phyloP scores from a whole-genome alignment of 345 rosid genomes.

The Hevea brasiliensis region DNA sequence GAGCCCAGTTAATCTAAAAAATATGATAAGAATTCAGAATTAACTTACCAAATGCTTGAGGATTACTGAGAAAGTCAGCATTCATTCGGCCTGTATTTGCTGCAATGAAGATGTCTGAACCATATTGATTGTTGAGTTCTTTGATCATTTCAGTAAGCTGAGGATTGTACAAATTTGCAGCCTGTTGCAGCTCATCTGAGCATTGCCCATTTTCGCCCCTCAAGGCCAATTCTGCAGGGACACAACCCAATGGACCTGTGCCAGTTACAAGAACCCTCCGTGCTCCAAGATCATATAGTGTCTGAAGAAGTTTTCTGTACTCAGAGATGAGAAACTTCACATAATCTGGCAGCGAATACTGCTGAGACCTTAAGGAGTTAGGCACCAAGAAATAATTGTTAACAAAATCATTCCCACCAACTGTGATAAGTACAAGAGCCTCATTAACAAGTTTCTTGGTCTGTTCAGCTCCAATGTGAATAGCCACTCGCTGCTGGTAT shows the following conservation, averaged over 20 bases:
- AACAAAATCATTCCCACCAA: constrained; percentile 36
- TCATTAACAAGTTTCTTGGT: constrained; percentile 14
- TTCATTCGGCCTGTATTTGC: constrained; percentile 13
- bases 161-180: constrained; percentile 27
- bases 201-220: constrained; percentile 22
- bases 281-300: constrained; percentile 24
- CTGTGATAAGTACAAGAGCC: constrained; percentile 24
- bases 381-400: constrained; percentile 35
- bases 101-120: constrained; percentile 22
- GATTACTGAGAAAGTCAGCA: constrained; percentile 18
- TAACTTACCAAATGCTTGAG: constrained; percentile 19
- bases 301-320: constrained; percentile 32
- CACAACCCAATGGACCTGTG: constrained; percentile 31
- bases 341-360: constrained; percentile 27
- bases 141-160: constrained; percentile 19
- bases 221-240: constrained; percentile 27
- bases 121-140: constrained; percentile 18
- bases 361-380: constrained; percentile 29
- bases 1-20: too few relatives aligned
- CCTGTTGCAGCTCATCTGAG: constrained; percentile 16
- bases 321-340: constrained; percentile 29
- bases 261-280: constrained; percentile 33
- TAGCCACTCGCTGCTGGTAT: constrained; percentile 24
- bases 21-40: too few relatives aligned
- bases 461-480: constrained; percentile 7